A percentile compares a stretch with the other conserved stretches of the same genome.
Evolutionary conservation across 2,329 filamentous ascomycete species (phyloP).

Genomic region (Neofusicoccum umdonicola): DNA sequence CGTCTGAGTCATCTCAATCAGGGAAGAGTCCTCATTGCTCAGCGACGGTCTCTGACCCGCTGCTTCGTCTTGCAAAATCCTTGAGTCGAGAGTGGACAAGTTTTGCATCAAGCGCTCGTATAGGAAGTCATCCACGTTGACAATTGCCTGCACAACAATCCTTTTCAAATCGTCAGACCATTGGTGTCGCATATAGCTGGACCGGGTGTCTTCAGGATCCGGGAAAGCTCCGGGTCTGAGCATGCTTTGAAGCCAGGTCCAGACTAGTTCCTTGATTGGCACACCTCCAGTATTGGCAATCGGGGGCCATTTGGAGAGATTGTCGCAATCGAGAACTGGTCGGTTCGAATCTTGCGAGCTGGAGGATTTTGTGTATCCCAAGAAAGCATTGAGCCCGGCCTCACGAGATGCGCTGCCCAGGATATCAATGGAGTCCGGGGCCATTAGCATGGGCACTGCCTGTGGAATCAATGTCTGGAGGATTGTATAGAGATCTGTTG

Average conservation of each 20-base stretch:
- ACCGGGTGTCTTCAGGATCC: slow-evolving; percentile 26
- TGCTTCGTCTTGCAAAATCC: slow-evolving; percentile 26
- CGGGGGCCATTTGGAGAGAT: slow-evolving; percentile 35
- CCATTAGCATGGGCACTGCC: slow-evolving; percentile 48
- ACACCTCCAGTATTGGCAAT: neutral
- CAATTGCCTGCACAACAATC: slow-evolving; percentile 52
- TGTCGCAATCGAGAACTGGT: slow-evolving; percentile 38
- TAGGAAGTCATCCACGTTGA: slow-evolving; percentile 55
- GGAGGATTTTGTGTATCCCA: slow-evolving; percentile 54
- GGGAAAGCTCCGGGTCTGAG: slow-evolving; percentile 42
- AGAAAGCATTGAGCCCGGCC: slow-evolving; percentile 53
- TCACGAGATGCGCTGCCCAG: slow-evolving; percentile 49
- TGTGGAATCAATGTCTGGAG: slow-evolving; percentile 37
- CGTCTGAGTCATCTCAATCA: slow-evolving; percentile 56
- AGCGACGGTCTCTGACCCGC: slow-evolving; percentile 23
- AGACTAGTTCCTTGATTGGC: slow-evolving; percentile 50
- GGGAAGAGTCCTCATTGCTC: slow-evolving; percentile 32
- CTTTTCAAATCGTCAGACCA: slow-evolving; percentile 59
- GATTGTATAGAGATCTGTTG: slow-evolving; percentile 42
- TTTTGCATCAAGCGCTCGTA: slow-evolving; percentile 42
- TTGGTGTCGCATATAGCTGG: slow-evolving; percentile 52
- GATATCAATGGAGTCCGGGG: slow-evolving; percentile 49
- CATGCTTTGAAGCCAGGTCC: slow-evolving; percentile 53
- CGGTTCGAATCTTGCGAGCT: slow-evolving; percentile 40
- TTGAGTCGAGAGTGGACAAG: slow-evolving; percentile 28